A percentile compares a stretch with the other conserved stretches of the same genome.
Conservation (phyloP, 2,329 filamentous ascomycete species). For the Teratosphaeria viscida region DNA sequence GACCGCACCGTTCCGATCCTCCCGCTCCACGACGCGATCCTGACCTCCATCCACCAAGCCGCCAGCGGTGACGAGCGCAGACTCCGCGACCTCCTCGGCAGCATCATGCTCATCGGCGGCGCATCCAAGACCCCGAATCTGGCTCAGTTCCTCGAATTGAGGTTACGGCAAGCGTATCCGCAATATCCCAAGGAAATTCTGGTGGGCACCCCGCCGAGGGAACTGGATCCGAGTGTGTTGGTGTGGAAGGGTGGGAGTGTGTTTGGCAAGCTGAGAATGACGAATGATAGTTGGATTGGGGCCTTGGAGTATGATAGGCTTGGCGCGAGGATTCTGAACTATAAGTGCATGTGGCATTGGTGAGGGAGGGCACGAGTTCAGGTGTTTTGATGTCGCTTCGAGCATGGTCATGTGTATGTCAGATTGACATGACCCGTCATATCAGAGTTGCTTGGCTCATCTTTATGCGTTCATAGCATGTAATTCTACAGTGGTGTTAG, state of each 20-base stretch:
- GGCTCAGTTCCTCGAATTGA: conserved; percentile 71
- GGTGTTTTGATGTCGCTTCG: background rate
- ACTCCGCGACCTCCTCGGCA: conserved; percentile 76
- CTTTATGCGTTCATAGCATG: too few species aligned
- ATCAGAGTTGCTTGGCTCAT: too few species aligned
- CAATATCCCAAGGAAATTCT: conserved; percentile 57
- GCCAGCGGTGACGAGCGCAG: conserved; percentile 85
- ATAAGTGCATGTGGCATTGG: conserved; percentile 62
- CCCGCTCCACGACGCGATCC: conserved; percentile 78
- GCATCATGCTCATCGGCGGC: conserved; percentile 84
- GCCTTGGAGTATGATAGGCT: conserved; percentile 79
- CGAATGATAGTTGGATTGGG: conserved; percentile 93
- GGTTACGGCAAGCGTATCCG: conserved; percentile 55
- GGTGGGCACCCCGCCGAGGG: conserved; percentile 63
- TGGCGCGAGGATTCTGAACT: conserved; percentile 69
- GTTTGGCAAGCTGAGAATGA: conserved; percentile 74
- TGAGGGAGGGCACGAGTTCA: conserved; percentile 15
- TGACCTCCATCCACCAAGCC: conserved; percentile 79
- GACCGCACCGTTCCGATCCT: conserved; percentile 74
- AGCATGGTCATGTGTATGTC: background rate
- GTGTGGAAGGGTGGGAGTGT: conserved; percentile 97
- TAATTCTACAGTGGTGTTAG: too few species aligned
- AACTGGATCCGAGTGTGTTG: conserved; percentile 95
- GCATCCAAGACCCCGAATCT: conserved; percentile 73
- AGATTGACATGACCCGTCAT: background rate